Evolutionary conservation across 768 basidiomycete species (phyloP).

Genomic region (Lentinula sp.): DNA sequence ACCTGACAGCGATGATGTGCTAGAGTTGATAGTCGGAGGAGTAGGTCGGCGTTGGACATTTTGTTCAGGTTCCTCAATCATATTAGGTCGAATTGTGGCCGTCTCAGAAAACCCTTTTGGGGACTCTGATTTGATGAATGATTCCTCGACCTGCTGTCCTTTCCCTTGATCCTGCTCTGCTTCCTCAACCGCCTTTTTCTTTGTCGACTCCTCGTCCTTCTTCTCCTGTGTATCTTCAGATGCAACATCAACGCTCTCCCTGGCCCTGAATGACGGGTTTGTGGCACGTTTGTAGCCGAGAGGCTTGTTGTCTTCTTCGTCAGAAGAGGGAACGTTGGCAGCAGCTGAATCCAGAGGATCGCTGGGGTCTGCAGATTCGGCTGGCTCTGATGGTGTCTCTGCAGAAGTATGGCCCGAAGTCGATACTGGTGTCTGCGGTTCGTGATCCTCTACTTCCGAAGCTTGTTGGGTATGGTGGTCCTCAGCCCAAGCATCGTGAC

Average conservation of each 20-base stretch:
- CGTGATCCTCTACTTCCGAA: constrained; percentile 3
- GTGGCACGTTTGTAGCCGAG: constrained; percentile 12
- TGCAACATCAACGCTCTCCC: constrained; percentile 32
- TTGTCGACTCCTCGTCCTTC: background rate
- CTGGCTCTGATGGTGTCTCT: constrained; percentile 16
- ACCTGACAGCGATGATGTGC: background rate
- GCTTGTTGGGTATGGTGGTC: background rate
- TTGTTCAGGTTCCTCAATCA: constrained; percentile 23
- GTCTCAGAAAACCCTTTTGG: constrained; percentile 31
- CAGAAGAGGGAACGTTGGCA: constrained; percentile 19
- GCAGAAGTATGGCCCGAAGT: constrained; percentile 16
- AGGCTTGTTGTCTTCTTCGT: constrained; percentile 25
- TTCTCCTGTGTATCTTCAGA: background rate
- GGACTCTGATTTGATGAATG: constrained; percentile 6
- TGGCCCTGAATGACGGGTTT: constrained; percentile 18
- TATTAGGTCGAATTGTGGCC: constrained; percentile 33
- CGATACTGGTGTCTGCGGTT: constrained; percentile 16
- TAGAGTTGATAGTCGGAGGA: background rate
- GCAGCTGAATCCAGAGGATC: constrained; percentile 29
- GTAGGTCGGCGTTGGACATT: constrained; percentile 16
- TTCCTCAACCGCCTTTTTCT: constrained; percentile 7
- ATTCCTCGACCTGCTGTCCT: background rate
- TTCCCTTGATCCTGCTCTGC: constrained; percentile 2
- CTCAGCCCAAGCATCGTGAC: background rate
- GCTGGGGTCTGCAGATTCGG: constrained; percentile 17